A percentile compares a stretch with the other conserved stretches of the same genome.
Evolutionary conservation across 345 rosid genomes (phyloP).

Genomic region (Atalantia buxifolia): DNA sequence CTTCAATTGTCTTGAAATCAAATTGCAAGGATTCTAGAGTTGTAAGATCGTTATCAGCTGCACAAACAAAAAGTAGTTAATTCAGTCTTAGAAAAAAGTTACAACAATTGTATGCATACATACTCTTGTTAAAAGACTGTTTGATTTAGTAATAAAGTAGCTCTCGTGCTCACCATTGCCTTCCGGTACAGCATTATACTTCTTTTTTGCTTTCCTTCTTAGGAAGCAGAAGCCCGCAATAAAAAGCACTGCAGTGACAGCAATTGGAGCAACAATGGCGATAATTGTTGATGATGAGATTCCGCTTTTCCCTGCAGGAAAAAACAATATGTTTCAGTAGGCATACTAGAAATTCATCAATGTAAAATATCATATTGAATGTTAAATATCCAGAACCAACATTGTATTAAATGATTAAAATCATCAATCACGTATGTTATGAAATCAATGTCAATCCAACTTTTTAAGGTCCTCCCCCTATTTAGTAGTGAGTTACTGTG

Average conservation of each 20-base stretch:
- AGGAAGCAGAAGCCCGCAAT: background rate
- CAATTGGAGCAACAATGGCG: slow-evolving; percentile 16
- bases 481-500: too few relatives aligned
- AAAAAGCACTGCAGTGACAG: slow-evolving; percentile 6
- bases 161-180: slow-evolving; percentile 2
- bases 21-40: slow-evolving; percentile 41
- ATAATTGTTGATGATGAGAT: background rate
- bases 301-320: background rate
- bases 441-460: too few relatives aligned
- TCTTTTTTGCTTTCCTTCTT: slow-evolving; percentile 6
- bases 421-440: too few relatives aligned
- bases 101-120: background rate
- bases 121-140: background rate
- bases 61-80: background rate
- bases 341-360: background rate
- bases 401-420: background rate
- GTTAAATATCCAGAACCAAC: background rate
- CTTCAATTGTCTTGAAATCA: slow-evolving; percentile 33
- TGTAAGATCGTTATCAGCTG: slow-evolving; percentile 24
- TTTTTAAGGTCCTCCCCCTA: too few relatives aligned
- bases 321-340: background rate
- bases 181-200: slow-evolving; percentile 5
- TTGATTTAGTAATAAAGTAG: background rate
- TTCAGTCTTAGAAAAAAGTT: background rate
- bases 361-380: background rate